Base-by-base conservation (phyloP, 116 monocot species). In the Trichopus zeylanicus region DNA sequence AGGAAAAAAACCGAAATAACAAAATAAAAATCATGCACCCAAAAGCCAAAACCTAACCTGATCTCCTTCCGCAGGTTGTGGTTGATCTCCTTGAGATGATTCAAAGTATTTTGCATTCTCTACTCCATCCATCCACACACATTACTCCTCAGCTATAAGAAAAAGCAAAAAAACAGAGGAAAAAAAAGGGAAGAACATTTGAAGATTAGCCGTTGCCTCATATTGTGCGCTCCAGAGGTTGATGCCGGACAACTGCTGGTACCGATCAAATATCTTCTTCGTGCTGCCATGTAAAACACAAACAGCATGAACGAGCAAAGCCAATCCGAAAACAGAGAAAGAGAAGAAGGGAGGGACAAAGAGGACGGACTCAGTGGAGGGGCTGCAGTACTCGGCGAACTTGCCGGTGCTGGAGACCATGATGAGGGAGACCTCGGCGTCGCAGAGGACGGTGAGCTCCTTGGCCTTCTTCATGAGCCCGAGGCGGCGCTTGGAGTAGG, bases 51-150 rank as follows among this genome's bases (percentile, higher is more conserved):
- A 46, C n/a, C n/a, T n/a, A 0, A 80, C 86, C 81, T 77, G 30
- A 86, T 77, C 63, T 86, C 80, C 37, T 59, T 81, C 29, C 81
- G 77, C 30, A 86, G 78, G 63, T 75, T 78, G 31, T 68, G 48
- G 53, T 86, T 86, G 65, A 86, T 81, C 61, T 86, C 65, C 75
- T 78, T 77, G 27, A 86, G 74, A 69, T 81, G 81, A 18, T 69
- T 72, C 61, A 86, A 53, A 21, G 77, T 86, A 38, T 68, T 77
- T 63, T 81, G 81, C 86, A 86, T 86, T 59, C 59, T 86, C 86
- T 86, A 55, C 9, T 34, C 48, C n/a, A n/a, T n/a, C 27, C 34
- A 31, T 24, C 53, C 15, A 42, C 15, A 19, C 29, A 58, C 15
- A 47, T 4, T n/a, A 38, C 18, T 28, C 2, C 37, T 3, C 29